phyloP scores from a whole-genome alignment of 192 early-diverging fungal genomes.

The Dimargaris cristalligena region DNA sequence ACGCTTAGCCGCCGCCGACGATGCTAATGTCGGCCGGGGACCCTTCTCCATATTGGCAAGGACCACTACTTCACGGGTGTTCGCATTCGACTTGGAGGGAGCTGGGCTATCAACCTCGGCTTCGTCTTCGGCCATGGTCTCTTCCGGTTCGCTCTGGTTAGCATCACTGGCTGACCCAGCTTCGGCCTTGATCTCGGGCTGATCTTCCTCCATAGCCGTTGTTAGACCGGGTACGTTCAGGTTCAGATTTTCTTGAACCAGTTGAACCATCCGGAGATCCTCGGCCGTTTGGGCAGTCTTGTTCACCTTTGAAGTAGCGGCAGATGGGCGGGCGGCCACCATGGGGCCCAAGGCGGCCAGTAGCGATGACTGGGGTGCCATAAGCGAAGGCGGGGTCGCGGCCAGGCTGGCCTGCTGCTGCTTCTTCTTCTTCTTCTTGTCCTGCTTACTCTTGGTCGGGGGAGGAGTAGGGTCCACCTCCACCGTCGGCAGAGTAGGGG shows the following conservation, averaged over 20 bases:
- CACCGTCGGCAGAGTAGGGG: no score
- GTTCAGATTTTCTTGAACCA: neutral
- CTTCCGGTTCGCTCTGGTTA: neutral
- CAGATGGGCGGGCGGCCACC: no score
- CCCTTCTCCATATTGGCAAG: neutral
- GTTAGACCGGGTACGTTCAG: neutral
- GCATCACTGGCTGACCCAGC: neutral
- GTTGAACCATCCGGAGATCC: neutral
- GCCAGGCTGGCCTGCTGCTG: no score
- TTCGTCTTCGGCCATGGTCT: neutral
- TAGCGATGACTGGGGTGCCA: no score
- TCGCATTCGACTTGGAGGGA: neutral
- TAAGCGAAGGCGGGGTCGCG: no score
- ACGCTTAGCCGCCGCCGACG: neutral
- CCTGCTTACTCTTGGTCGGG: no score
- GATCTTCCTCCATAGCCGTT: neutral
- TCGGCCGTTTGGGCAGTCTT: no score
- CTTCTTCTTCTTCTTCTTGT: no score
- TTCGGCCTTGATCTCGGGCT: neutral
- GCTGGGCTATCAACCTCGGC: neutral
- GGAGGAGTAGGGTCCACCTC: no score
- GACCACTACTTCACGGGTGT: neutral
- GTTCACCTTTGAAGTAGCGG: no score
- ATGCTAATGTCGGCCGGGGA: neutral
- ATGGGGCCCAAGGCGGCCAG: no score